phyloP scores from a whole-genome alignment of 805 yeast genomes.

The Ogataea paradorogensis region DNA sequence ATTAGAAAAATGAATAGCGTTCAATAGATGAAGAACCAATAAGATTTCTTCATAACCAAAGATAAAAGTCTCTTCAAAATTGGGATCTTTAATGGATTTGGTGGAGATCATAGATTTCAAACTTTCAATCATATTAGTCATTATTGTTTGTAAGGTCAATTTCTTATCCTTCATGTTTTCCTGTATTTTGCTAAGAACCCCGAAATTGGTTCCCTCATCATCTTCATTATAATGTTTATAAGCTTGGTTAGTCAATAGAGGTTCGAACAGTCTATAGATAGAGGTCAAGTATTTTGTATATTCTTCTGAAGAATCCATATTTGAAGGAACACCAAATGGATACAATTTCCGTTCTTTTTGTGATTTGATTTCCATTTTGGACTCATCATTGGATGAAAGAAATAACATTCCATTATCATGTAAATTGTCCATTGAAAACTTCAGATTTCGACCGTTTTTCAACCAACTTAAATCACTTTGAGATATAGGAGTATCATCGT shows the following conservation, averaged over 20 bases:
- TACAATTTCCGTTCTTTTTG: constrained; percentile 42
- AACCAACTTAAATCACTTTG: constrained; percentile 33
- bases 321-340: constrained; percentile 36
- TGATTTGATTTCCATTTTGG: not conserved
- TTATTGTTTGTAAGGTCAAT: constrained; percentile 32
- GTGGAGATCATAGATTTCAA: constrained; percentile 32
- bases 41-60: constrained; percentile 40
- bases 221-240: constrained; percentile 35
- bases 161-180: constrained; percentile 38
- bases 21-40: constrained; percentile 56
- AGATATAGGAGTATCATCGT: constrained; percentile 34
- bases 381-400: constrained; percentile 29
- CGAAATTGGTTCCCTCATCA: constrained; percentile 28
- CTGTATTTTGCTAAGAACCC: constrained; percentile 30
- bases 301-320: constrained; percentile 38
- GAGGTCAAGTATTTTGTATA: constrained; percentile 48
- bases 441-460: constrained; percentile 35
- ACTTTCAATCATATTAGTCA: constrained; percentile 28
- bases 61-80: constrained; percentile 18
- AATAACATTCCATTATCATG: constrained; percentile 41
- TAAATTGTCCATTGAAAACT: constrained; percentile 46
- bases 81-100: constrained; percentile 23
- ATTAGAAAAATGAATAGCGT: constrained; percentile 48
- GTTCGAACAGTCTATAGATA: constrained; percentile 52
- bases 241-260: constrained; percentile 41